phyloP scores from a whole-genome alignment of 176 grass and related monocot genomes.

The Musa troglodytarum region DNA sequence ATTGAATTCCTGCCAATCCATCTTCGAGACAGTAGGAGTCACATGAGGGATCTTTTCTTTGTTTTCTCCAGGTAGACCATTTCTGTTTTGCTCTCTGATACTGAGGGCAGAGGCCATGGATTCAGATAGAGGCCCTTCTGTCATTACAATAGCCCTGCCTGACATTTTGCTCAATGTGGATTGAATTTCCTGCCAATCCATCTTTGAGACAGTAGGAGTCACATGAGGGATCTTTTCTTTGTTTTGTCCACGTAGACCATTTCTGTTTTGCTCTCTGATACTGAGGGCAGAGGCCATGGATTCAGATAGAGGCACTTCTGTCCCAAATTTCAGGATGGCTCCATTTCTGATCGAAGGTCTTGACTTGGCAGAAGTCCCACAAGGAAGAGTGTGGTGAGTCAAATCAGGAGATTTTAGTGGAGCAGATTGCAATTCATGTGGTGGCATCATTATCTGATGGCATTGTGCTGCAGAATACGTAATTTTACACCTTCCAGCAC shows the following conservation, averaged over 20 bases:
- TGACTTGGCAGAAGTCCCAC: conserved; percentile 11
- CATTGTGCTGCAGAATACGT: conserved; percentile 34
- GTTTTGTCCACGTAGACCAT: conserved; percentile 16
- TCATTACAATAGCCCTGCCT: conserved; percentile 25
- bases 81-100: conserved; percentile 30
- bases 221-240: conserved; percentile 46
- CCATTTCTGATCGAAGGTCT: conserved; percentile 20
- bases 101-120: too few species aligned
- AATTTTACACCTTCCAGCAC: conserved; percentile 45
- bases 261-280: conserved; percentile 30
- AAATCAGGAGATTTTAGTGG: conserved; percentile 20
- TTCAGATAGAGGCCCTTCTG: too few species aligned
- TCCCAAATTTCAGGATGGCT: conserved; percentile 25
- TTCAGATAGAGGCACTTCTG: conserved; percentile 15
- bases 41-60: conserved; percentile 46
- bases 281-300: too few species aligned
- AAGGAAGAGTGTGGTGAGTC: conserved; percentile 24
- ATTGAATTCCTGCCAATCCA: conserved; percentile 18
- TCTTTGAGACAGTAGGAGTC: conserved; percentile 26
- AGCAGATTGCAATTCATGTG: conserved; percentile 6
- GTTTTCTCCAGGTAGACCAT: conserved; percentile 17
- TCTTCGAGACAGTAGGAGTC: conserved; percentile 26
- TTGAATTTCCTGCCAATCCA: conserved; percentile 15
- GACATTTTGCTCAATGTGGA: conserved; percentile 28
- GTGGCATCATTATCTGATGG: conserved; percentile 32